These are phyloP conservation scores for Stephania japonica DNA, from an alignment of 164 flowering plant species.

Conservation along the genomic window DNA sequence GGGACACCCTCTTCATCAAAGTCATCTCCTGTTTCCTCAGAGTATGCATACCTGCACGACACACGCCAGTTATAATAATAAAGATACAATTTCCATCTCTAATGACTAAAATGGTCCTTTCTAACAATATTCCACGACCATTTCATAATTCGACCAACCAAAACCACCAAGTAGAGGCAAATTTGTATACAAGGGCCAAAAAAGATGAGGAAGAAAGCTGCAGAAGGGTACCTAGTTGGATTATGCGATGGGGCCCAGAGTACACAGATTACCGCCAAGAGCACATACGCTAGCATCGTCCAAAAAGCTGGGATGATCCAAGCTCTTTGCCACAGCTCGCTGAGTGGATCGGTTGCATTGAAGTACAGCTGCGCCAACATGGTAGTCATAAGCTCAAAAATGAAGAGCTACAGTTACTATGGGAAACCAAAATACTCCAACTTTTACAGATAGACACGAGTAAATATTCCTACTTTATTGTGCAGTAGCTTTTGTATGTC, in stretches of 20 bases:
- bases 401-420: neutral
- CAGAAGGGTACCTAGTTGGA: conserved; percentile 58
- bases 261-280: conserved; percentile 61
- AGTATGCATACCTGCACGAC: conserved; percentile 47
- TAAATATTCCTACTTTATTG: neutral
- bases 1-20: conserved; percentile 62
- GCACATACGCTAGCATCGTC: conserved; percentile 57
- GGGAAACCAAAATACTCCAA: neutral
- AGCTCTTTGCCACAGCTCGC: conserved; percentile 70
- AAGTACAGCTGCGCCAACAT: conserved; percentile 62
- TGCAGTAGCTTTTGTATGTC: neutral
- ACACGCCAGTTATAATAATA: neutral
- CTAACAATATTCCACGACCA: neutral
- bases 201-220: neutral
- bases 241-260: conserved; percentile 84
- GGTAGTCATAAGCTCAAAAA: conserved; percentile 4
- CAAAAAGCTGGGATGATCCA: conserved; percentile 92
- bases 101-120: neutral
- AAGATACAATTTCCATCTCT: too few relatives aligned
- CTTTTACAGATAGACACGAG: neutral
- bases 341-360: conserved; percentile 71
- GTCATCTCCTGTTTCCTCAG: conserved; percentile 61
- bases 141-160: conserved; percentile 16
- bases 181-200: neutral
- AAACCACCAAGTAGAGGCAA: conserved; percentile 15